Evolutionary conservation across 805 yeast species (phyloP), one percentile per base, ranked within the genome.

Genomic region (Hemisphaericaspora nanyangensis): DNA sequence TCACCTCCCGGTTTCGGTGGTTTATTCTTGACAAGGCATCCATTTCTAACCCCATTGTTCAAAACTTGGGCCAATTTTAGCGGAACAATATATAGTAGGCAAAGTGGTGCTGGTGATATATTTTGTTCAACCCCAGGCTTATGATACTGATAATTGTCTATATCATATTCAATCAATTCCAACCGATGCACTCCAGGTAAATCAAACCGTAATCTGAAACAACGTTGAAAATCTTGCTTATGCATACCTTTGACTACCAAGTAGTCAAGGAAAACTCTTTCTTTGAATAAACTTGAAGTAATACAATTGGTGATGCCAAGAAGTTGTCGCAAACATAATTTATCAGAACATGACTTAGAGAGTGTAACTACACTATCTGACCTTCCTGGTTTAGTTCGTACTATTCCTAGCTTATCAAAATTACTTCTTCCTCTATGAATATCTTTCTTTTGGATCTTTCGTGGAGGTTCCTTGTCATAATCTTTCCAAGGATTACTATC

Each of bases 351-450:
- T 1, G 96, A 86, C 56, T 89, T 91, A 22, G 95, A 85, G 35
- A 74, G 58, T 0, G 95, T 76, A 4, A 79, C 46, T 2, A 74
- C 72, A 2, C 96, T 83, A 55, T 93, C 98, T 20, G 69, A 56
- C 36, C 98, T 60, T 1, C 99, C 99, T 0, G 98, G 99, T 54
- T 93, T 91, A 0, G 98, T 90, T 45, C 99, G 68, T 1, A 91
- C 89, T 7, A 65, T 59, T 0, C 96, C 95, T 2, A 71, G 59
- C 15, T 61, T 50, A 12, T 61, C 62, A 47, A 77, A 82, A 54
- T 77, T 67, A 26, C 73, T 74, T 29, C 95, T 58, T 0, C 97
- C 97, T 50, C 95, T 55, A 1, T 42, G 13, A 3, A 51, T 37
- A 17, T 32, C 28, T 34, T 28, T 37, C 37, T 43, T 44, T 28